phyloP scores from a whole-genome alignment of 805 yeast species.

The Candida vartiovaarae region DNA sequence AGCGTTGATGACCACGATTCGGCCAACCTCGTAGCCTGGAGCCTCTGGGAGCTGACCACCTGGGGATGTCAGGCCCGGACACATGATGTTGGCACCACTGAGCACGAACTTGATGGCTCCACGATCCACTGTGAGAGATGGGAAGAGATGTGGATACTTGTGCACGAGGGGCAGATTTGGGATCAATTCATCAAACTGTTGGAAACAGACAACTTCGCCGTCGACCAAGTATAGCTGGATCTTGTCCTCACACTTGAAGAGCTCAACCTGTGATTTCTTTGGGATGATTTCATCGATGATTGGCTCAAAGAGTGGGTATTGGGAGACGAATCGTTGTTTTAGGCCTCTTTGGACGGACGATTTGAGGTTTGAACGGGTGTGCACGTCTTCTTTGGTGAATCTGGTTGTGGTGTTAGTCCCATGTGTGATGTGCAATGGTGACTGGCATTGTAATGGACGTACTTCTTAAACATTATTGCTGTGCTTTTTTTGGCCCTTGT shows the following conservation, averaged over 20 bases:
- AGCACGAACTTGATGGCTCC: constrained; percentile 94
- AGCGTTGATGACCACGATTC: constrained; percentile 78
- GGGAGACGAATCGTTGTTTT: constrained; percentile 62
- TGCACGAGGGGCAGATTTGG: constrained; percentile 75
- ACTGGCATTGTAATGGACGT: constrained; percentile 2
- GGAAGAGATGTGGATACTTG: constrained; percentile 77
- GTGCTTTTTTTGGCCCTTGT: neutral
- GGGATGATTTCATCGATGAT: constrained; percentile 80
- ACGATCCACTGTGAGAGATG: constrained; percentile 83
- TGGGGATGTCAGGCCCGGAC: constrained; percentile 84
- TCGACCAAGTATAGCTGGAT: constrained; percentile 72
- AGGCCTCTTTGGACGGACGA: constrained; percentile 92
- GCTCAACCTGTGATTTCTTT: constrained; percentile 74
- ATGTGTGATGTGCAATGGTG: neutral
- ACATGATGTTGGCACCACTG: constrained; percentile 97
- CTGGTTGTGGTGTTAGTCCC: constrained; percentile 20
- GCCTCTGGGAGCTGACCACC: constrained; percentile 82
- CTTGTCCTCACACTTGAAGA: constrained; percentile 85
- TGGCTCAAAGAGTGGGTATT: constrained; percentile 68
- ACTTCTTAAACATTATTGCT: constrained; percentile 41
- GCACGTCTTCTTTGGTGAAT: constrained; percentile 81
- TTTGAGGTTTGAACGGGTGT: constrained; percentile 85
- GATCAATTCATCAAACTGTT: constrained; percentile 70
- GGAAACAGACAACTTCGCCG: constrained; percentile 67
- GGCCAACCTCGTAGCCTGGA: constrained; percentile 52